Evolutionary conservation across 495 filamentous ascomycete species (phyloP).

Genomic region (Aspergillus taichungensis): DNA sequence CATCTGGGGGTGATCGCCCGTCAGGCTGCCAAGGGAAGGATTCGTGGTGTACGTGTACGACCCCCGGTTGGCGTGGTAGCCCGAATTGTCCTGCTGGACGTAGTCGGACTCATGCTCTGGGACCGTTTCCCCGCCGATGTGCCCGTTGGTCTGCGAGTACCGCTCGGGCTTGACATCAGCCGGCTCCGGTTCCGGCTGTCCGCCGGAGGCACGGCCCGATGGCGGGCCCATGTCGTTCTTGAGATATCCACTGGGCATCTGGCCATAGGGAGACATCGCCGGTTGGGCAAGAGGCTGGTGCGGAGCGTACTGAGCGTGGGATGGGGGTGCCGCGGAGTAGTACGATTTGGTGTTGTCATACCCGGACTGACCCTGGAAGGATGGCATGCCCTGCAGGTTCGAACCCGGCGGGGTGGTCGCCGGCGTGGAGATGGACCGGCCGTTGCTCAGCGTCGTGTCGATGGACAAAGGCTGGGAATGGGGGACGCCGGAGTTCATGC

Average conservation of each 20-base stretch:
- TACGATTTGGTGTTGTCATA: slow-evolving; percentile 74
- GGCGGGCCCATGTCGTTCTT: slow-evolving; percentile 93
- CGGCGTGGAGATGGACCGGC: slow-evolving; percentile 87
- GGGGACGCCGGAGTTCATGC: slow-evolving; percentile 54
- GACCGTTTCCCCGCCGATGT: slow-evolving; percentile 58
- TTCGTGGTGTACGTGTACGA: slow-evolving; percentile 68
- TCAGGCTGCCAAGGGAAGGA: slow-evolving; percentile 52
- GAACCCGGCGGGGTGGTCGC: slow-evolving; percentile 85
- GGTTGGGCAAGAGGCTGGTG: slow-evolving; percentile 53
- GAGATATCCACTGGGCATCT: slow-evolving; percentile 56
- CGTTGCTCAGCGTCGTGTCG: slow-evolving; percentile 71
- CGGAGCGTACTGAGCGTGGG: slow-evolving; percentile 61
- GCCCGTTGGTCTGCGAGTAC: slow-evolving; percentile 46
- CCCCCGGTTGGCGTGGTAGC: slow-evolving; percentile 58
- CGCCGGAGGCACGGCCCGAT: slow-evolving; percentile 46
- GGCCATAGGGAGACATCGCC: slow-evolving; percentile 62
- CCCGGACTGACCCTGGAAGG: slow-evolving; percentile 59
- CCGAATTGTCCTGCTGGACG: slow-evolving; percentile 55
- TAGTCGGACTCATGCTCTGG: slow-evolving; percentile 77
- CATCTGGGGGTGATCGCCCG: slow-evolving; percentile 71
- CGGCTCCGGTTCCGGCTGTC: slow-evolving; percentile 50
- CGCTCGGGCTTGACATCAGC: slow-evolving; percentile 63
- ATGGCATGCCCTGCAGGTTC: slow-evolving; percentile 66
- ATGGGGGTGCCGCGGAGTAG: slow-evolving; percentile 65
- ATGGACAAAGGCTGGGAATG: slow-evolving; percentile 70